Evolutionary conservation across 805 yeast species (phyloP), one percentile per base, ranked within the genome.

Genomic region (Zygotorulaspora sp.): DNA sequence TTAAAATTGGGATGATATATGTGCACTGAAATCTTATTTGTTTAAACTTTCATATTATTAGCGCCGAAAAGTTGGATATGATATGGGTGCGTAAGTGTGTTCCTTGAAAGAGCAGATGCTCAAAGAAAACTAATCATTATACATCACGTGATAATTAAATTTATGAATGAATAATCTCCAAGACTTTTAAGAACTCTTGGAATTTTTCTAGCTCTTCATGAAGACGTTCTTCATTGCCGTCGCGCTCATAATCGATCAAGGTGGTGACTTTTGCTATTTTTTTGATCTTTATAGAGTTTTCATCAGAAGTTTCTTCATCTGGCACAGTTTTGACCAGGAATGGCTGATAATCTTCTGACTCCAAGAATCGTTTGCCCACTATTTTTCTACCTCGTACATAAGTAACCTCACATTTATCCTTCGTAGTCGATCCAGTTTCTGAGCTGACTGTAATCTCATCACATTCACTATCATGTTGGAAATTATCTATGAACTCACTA

Each of bases 341-440:
- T 1, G 56, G 58, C 6, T 35, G 29, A 7, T 31, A 25, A 13
- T 40, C 38, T 3, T 39, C 38, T 12, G 35, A 31, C 10, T 22
- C 24, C 12, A 16, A 19, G 5, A 39, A 26, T 17, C 36, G 34
- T 19, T 50, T 42, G 2, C 69, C 69, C 5, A 52, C 41, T 2
- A 65, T 44, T 32, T 65, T 65, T 21, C 67, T 47, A 5, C 69
- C 69, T 41, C 69, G 51, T 14, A 65, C 24, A 36, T 63, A 63
- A 2, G 58, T 55, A 1, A 55, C 48, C 3, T 44, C 44, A 25
- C 22, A 33, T 8, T 33, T 23, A 4, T 36, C 24, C 6, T 32
- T 20, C 5, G 32, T 37, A 5, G 30, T 32, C 2, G 34, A 22
- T 2, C 40, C 35, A 3, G 30, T 36, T 10, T 41, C 38, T 12